Evolutionary conservation across 495 filamentous ascomycete species (phyloP).

Genomic region (Bacidia rubella): DNA sequence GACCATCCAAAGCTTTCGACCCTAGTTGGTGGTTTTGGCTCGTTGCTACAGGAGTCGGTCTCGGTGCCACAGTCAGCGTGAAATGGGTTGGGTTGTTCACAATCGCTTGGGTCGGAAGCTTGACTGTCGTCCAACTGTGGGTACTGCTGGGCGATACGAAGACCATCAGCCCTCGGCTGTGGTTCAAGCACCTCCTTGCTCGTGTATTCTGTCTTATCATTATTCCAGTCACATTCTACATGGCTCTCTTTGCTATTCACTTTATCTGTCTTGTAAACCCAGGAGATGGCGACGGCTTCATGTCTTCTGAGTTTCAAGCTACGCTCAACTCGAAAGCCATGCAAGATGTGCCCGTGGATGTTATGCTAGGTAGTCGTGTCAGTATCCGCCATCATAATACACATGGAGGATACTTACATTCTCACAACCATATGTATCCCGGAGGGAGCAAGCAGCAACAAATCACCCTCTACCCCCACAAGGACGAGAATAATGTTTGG

Average conservation of each 20-base stretch:
- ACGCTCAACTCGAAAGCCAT: constrained; percentile 93
- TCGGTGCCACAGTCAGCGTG: constrained; percentile 87
- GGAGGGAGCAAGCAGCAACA: constrained; percentile 96
- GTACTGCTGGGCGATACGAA: constrained; percentile 78
- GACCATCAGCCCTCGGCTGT: constrained; percentile 71
- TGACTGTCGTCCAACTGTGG: constrained; percentile 90
- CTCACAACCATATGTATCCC: constrained; percentile 94
- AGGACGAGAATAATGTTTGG: constrained; percentile 96
- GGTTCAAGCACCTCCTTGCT: constrained; percentile 91
- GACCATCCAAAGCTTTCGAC: constrained; percentile 71
- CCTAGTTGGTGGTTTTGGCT: constrained; percentile 98
- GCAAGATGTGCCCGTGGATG: constrained; percentile 86
- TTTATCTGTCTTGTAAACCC: constrained; percentile 87
- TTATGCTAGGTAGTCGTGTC: constrained; percentile 76
- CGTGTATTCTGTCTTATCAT: constrained; percentile 85
- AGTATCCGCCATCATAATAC: constrained; percentile 87
- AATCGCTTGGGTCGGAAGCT: constrained; percentile 90
- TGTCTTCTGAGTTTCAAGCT: constrained; percentile 98
- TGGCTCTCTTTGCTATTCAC: constrained; percentile 91
- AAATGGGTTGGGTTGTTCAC: constrained; percentile 99
- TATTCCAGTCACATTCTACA: constrained; percentile 80
- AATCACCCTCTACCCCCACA: constrained; percentile 95
- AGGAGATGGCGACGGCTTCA: constrained; percentile 95
- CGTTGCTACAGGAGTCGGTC: constrained; percentile 64
- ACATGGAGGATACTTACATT: constrained; percentile 94